These are phyloP conservation scores for Achlya hypogyna DNA, from an alignment of 352 stramenopile genomes.

Conservation along the genomic window DNA sequence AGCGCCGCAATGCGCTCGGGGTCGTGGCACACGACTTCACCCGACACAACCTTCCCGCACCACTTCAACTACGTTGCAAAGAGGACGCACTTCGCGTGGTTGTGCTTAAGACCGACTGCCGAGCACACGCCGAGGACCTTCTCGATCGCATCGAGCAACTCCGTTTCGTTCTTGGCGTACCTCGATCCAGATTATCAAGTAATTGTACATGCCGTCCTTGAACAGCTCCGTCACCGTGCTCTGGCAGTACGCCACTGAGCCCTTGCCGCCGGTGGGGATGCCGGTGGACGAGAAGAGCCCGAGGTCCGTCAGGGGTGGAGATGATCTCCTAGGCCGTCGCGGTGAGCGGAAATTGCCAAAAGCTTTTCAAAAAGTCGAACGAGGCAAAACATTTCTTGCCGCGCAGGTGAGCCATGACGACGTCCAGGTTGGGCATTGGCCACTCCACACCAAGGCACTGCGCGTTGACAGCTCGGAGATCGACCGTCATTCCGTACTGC, in stretches of 20 bases:
- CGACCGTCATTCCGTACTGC: no score
- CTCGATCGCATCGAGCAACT: slow-evolving; percentile 5
- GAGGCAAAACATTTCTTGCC: slow-evolving; percentile 3
- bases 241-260: slow-evolving; percentile 24
- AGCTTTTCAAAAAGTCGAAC: slow-evolving; percentile 11
- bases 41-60: slow-evolving; percentile 17
- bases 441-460: no score
- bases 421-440: no score
- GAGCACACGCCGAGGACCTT: neutral
- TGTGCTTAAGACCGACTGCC: neutral
- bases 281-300: slow-evolving; percentile 21
- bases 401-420: neutral
- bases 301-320: slow-evolving; percentile 20
- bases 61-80: slow-evolving; percentile 11
- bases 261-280: slow-evolving; percentile 17
- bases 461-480: no score
- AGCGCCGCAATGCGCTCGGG: slow-evolving; percentile 16
- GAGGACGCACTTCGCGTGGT: no score
- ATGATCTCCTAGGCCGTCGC: no score
- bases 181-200: neutral
- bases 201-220: neutral
- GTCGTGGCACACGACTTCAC: slow-evolving; percentile 1
- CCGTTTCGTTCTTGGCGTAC: neutral
- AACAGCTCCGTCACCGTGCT: slow-evolving; percentile 22
- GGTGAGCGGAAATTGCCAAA: slow-evolving; percentile 15